phyloP scores from a whole-genome alignment of 768 basidiomycete genomes.

The Tulasnella sp. region DNA sequence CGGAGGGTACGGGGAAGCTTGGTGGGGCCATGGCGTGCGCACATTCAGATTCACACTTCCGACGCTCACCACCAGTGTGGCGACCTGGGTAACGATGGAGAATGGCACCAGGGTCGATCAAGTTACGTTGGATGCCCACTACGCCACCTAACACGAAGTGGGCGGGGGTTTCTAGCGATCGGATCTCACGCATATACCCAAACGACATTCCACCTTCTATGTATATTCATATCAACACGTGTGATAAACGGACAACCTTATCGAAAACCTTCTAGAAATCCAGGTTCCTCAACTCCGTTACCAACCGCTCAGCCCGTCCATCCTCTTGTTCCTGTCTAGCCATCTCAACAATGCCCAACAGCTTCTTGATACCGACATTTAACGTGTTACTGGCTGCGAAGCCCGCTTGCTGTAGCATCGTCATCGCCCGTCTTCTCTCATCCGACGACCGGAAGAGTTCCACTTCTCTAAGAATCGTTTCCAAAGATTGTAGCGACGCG shows the following conservation, averaged over 20 bases:
- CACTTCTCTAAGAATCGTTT: conserved; percentile 64
- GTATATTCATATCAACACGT: neutral
- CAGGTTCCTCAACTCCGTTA: conserved; percentile 20
- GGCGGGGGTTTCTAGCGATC: too few relatives aligned
- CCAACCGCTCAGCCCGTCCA: conserved; percentile 59
- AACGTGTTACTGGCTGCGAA: conserved; percentile 45
- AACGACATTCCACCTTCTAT: too few relatives aligned
- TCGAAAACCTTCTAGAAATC: neutral
- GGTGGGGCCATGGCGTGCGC: conserved; percentile 56
- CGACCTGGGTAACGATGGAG: conserved; percentile 56
- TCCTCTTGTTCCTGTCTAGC: conserved; percentile 88
- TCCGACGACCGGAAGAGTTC: conserved; percentile 51
- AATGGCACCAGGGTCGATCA: conserved; percentile 44
- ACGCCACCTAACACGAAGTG: neutral
- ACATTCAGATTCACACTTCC: conserved; percentile 47
- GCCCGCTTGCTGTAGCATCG: conserved; percentile 60
- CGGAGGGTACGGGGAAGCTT: conserved; percentile 42
- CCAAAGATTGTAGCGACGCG: conserved; percentile 54
- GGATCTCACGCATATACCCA: too few relatives aligned
- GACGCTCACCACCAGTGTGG: conserved; percentile 34
- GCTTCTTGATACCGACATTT: conserved; percentile 86
- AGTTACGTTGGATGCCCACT: conserved; percentile 31
- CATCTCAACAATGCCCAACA: conserved; percentile 89
- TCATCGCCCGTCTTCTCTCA: conserved; percentile 47
- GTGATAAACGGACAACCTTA: neutral